These are phyloP conservation scores for Aspergillus leporis DNA, from an alignment of 495 filamentous ascomycete genomes.

Conservation along the genomic window DNA sequence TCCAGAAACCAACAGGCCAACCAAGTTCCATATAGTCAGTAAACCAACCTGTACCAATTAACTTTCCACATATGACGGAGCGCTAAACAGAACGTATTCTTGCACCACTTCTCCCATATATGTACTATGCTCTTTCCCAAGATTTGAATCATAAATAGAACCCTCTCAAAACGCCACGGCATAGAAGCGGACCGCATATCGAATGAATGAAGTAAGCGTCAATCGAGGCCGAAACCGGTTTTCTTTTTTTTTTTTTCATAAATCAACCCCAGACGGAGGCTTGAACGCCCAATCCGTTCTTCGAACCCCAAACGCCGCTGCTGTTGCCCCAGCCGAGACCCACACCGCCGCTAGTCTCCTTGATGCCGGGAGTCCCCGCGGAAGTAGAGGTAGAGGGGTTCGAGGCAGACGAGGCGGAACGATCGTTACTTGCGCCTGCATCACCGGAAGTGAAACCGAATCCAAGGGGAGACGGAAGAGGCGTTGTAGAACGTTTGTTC, in stretches of 20 bases:
- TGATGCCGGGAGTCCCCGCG: conserved; percentile 30
- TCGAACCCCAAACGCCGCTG: conserved; percentile 74
- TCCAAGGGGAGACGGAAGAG: conserved; percentile 79
- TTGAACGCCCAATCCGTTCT: conserved; percentile 67
- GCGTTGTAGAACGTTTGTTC: conserved; percentile 86
- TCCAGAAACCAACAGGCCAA: conserved; percentile 34
- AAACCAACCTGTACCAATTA: conserved; percentile 33
- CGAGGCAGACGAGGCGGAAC: conserved; percentile 61
- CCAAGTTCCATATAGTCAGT: conserved; percentile 26
- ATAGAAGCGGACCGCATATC: conserved; percentile 24
- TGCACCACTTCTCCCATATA: conserved; percentile 25
- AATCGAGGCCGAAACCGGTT: neutral
- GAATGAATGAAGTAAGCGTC: conserved; percentile 16
- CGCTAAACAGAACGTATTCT: conserved; percentile 24
- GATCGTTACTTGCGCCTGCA: conserved; percentile 49
- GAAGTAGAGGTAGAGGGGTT: conserved; percentile 50
- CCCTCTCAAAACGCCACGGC: conserved; percentile 31
- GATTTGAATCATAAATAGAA: conserved; percentile 24
- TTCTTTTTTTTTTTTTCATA: neutral
- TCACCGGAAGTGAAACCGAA: conserved; percentile 70
- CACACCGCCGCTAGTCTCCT: conserved; percentile 52
- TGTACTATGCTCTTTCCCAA: conserved; percentile 32
- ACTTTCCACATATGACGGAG: conserved; percentile 25
- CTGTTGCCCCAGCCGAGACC: conserved; percentile 71
- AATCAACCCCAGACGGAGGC: conserved; percentile 76